Percentiles rank a stretch among this genome's conserved stretches.
Evolutionary conservation across 1,284 basidiomycete species (phyloP).

Genomic region (Xanthoconium separans): DNA sequence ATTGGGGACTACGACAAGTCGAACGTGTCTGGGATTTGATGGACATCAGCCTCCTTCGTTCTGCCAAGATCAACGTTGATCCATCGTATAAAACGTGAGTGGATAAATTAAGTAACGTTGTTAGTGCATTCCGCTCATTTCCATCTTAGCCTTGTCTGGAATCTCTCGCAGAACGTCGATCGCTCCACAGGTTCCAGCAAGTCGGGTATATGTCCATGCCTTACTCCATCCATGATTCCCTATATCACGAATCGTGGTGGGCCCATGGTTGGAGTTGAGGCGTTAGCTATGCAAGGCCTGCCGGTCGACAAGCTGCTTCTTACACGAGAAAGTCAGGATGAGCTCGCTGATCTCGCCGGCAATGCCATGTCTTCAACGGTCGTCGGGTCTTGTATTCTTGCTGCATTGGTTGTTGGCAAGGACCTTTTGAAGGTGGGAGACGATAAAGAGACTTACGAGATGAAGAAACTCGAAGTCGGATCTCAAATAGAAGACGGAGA

Average conservation of each 20-base stretch:
- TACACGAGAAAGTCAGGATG: slow-evolving; percentile 91
- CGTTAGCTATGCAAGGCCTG: slow-evolving; percentile 90
- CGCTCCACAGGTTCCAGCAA: slow-evolving; percentile 80
- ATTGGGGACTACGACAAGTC: slow-evolving; percentile 89
- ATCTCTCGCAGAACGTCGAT: slow-evolving; percentile 96
- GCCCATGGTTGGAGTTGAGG: slow-evolving; percentile 93
- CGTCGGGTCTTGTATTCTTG: slow-evolving; percentile 87
- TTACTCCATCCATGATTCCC: slow-evolving; percentile 95
- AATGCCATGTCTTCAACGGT: slow-evolving; percentile 98
- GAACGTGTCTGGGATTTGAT: slow-evolving; percentile 94
- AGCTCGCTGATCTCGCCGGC: slow-evolving; percentile 91
- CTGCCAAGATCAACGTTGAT: slow-evolving; percentile 79
- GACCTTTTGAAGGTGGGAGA: slow-evolving; percentile 64
- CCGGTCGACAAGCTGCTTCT: slow-evolving; percentile 90
- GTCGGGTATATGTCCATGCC: slow-evolving; percentile 85
- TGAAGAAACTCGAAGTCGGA: slow-evolving; percentile 45
- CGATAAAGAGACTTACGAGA: slow-evolving; percentile 62
- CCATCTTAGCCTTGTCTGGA: slow-evolving; percentile 78
- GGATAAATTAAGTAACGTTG: neutral
- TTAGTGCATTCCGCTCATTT: slow-evolving; percentile 17
- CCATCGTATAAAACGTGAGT: slow-evolving; percentile 84
- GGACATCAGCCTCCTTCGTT: slow-evolving; percentile 86
- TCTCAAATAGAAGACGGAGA: slow-evolving; percentile 40
- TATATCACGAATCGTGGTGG: slow-evolving; percentile 95
- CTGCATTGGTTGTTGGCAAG: slow-evolving; percentile 71